Conservation (phyloP, 2,329 filamentous ascomycete species). For the Fusarium ramigenum region DNA sequence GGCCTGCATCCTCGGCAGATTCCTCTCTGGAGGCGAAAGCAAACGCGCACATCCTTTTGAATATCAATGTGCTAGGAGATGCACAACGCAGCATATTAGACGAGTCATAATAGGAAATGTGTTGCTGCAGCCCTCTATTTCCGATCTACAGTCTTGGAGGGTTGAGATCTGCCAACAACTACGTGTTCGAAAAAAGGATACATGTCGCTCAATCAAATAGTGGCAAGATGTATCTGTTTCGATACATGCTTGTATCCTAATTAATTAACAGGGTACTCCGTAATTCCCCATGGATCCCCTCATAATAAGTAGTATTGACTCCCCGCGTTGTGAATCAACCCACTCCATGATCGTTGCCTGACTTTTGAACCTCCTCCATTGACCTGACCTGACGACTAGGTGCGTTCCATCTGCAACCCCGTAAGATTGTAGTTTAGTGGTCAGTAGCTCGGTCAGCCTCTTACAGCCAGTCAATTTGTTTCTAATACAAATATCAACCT, state of each 20-base stretch:
- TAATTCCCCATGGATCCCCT: conserved; percentile 16
- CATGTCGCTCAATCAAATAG: neutral
- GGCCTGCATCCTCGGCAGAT: conserved; percentile 30
- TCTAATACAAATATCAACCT: neutral
- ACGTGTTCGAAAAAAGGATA: neutral
- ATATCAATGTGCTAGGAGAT: conserved; percentile 3
- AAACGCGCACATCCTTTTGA: conserved; percentile 27
- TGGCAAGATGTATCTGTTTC: conserved; percentile 11
- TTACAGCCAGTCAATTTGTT: conserved; percentile 21
- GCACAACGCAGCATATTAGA: neutral
- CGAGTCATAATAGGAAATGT: conserved; percentile 1
- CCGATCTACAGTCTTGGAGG: conserved; percentile 31
- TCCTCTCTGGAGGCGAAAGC: conserved; percentile 25
- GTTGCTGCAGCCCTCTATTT: conserved; percentile 24
- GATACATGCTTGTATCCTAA: neutral
- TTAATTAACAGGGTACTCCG: conserved; percentile 11
- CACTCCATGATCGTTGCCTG: conserved; percentile 31
- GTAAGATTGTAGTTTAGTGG: conserved; percentile 17
- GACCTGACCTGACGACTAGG: conserved; percentile 23
- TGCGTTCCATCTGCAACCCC: neutral
- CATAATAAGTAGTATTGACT: neutral
- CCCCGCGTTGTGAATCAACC: conserved; percentile 29
- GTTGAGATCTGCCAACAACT: conserved; percentile 32
- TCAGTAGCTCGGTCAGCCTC: conserved; percentile 6
- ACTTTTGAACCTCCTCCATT: conserved; percentile 12